Percentiles rank a stretch among this genome's conserved stretches.
Conservation (phyloP, 169 alveolate species). For the Plasmodium knowlesi region DNA sequence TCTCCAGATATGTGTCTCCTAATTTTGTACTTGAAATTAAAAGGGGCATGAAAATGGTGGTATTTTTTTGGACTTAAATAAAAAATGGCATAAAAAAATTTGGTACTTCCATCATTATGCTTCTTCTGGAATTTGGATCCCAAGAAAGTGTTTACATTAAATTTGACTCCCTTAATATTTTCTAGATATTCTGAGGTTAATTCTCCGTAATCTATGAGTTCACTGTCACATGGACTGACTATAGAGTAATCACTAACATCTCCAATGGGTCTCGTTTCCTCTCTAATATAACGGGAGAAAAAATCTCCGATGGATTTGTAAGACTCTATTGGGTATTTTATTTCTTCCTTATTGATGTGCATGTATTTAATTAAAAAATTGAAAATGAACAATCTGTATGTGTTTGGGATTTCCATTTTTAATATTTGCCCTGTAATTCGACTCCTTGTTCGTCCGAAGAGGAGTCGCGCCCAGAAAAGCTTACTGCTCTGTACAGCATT, state of each 20-base stretch:
- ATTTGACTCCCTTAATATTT: conserved; percentile 45
- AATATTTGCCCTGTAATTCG: conserved; percentile 38
- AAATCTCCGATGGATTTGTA: conserved; percentile 51
- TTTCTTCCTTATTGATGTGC: conserved; percentile 50
- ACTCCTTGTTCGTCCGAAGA: conserved; percentile 66
- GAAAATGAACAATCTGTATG: conserved; percentile 20
- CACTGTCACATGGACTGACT: conserved; percentile 66
- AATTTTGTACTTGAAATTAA: conserved; percentile 48
- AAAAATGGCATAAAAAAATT: conserved; percentile 61
- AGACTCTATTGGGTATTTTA: conserved; percentile 68
- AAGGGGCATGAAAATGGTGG: conserved; percentile 76
- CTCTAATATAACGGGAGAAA: conserved; percentile 60
- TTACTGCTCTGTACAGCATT: conserved; percentile 13
- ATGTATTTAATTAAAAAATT: conserved; percentile 36
- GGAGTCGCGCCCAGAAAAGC: conserved; percentile 34
- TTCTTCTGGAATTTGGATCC: conserved; percentile 43
- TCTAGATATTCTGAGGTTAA: conserved; percentile 17
- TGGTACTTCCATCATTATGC: conserved; percentile 47
- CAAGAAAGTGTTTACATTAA: conserved; percentile 35
- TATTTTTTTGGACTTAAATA: conserved; percentile 52
- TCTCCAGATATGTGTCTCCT: conserved; percentile 74
- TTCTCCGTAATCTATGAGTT: conserved; percentile 55
- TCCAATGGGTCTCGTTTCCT: conserved; percentile 61
- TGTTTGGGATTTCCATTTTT: conserved; percentile 20
- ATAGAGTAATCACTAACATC: conserved; percentile 53